Percentiles rank a stretch among this genome's conserved stretches.
Evolutionary conservation across 2,329 filamentous ascomycete genomes (phyloP).

Genomic region (Penicillium sp.): DNA sequence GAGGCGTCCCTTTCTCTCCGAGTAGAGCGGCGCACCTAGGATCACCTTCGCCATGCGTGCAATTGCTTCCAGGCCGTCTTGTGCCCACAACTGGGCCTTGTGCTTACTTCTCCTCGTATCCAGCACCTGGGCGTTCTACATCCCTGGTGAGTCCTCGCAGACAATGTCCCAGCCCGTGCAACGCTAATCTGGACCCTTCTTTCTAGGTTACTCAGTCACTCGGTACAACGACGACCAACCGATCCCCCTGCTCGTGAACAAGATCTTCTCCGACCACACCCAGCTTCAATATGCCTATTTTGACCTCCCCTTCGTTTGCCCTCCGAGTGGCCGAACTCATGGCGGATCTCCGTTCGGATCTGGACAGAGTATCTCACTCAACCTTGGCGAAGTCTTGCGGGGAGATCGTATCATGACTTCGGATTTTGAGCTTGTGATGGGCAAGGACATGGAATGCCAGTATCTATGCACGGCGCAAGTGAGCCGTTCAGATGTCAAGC

Average conservation of each 20-base stretch:
- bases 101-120: constrained; percentile 39
- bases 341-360: constrained; percentile 70
- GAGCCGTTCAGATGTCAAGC: constrained; percentile 64
- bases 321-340: constrained; percentile 68
- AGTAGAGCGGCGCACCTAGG: constrained; percentile 8
- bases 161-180: not conserved
- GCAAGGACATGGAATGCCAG: constrained; percentile 70
- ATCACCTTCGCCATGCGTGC: constrained; percentile 16
- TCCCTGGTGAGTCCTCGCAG: constrained; percentile 66
- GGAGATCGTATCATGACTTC: constrained; percentile 84
- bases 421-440: constrained; percentile 79
- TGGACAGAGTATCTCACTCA: constrained; percentile 76
- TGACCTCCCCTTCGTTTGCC: constrained; percentile 84
- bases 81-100: constrained; percentile 26
- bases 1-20: constrained; percentile 13
- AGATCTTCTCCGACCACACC: constrained; percentile 85
- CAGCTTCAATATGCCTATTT: constrained; percentile 91
- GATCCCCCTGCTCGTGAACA: constrained; percentile 86
- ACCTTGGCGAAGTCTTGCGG: constrained; percentile 82
- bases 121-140: constrained; percentile 72
- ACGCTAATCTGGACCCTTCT: constrained; percentile 14
- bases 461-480: constrained; percentile 72
- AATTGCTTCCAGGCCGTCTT: constrained; percentile 16
- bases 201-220: constrained; percentile 77
- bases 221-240: constrained; percentile 75